Evolutionary conservation across 306 rosid species (phyloP), one percentile per base, ranked within the genome.

Genomic region (Pyrus communis): DNA sequence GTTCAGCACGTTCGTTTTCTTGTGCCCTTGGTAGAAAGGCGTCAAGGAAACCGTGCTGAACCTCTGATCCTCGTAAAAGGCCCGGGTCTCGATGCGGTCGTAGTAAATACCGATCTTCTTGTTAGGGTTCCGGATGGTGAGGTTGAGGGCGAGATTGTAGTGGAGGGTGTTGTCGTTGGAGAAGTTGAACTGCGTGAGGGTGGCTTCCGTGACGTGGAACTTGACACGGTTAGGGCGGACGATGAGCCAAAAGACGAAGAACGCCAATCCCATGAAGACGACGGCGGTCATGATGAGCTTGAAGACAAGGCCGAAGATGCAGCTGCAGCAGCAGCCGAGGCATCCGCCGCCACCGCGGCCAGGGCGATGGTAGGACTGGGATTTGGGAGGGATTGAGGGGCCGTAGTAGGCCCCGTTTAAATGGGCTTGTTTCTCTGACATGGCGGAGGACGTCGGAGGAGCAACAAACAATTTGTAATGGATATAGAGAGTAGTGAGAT

Each of bases 331-430:
- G 62, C 84, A 27, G 76, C 78, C 69, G 42, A 69, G 75, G 21
- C 55, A 49, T 18, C 74, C 72, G 17, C 85, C 83, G 30, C 86
- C 83, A 68, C 88, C 79, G 63, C 87, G 83, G 25, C 81, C 64
- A 0, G 69, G 79, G 19, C 87, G 87, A 77, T 77, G 68, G 84
- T 83, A 64, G 71, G 88, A 65, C 9, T 78, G 74, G 22, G 35
- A 55, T 1, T 84, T 70, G 3, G 96, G 92, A 0, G 98, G 98
- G 66, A 93, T 70, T 4, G 98, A 71, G 2, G 98, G 97, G 49
- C 97, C 98, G 77, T 93, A 91, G 78, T 87, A 93, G 38, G 98
- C 87, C 27, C 97, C 96, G 85, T 93, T 93, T 45, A 93, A 67
- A 3, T 86, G 79, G 15, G 84, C 18, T 27, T 74, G 84, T 7